phyloP scores from a whole-genome alignment of 116 monocot genomes.

The Iris pallida region DNA sequence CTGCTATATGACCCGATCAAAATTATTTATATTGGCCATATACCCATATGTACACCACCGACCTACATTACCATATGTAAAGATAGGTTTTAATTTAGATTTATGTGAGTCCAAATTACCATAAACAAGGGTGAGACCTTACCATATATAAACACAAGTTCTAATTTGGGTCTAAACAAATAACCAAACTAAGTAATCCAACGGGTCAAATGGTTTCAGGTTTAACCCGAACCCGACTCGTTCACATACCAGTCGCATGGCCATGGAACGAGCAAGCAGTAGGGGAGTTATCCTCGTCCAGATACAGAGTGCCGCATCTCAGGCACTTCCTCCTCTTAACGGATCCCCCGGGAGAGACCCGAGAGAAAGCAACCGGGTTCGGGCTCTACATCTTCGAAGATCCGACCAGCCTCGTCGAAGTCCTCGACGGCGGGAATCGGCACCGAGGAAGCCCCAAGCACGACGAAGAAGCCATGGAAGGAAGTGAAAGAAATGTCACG shows the following conservation, averaged over 20 bases:
- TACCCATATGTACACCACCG: no score
- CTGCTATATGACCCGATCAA: no score
- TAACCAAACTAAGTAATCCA: neutral
- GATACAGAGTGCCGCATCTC: constrained; percentile 48
- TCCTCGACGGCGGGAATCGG: neutral
- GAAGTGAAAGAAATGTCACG: neutral
- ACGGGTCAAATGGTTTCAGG: neutral
- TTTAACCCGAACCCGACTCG: neutral
- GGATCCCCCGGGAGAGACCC: neutral
- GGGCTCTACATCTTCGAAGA: constrained; percentile 7
- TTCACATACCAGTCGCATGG: constrained; percentile 53
- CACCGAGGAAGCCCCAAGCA: constrained; percentile 3
- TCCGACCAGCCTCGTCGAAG: constrained; percentile 1
- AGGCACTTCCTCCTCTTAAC: constrained; percentile 36
- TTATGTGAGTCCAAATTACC: no score
- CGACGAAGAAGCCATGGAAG: constrained; percentile 17
- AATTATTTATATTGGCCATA: no score
- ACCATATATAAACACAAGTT: no score
- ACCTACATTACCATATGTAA: no score
- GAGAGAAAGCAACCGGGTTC: constrained; percentile 1
- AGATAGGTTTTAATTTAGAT: no score
- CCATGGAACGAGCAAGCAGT: constrained; percentile 68
- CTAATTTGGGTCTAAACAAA: no score
- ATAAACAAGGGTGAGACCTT: no score
- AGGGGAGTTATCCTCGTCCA: constrained; percentile 45